Evolutionary conservation across 805 yeast species (phyloP).

Genomic region (Ogataea methylovora): DNA sequence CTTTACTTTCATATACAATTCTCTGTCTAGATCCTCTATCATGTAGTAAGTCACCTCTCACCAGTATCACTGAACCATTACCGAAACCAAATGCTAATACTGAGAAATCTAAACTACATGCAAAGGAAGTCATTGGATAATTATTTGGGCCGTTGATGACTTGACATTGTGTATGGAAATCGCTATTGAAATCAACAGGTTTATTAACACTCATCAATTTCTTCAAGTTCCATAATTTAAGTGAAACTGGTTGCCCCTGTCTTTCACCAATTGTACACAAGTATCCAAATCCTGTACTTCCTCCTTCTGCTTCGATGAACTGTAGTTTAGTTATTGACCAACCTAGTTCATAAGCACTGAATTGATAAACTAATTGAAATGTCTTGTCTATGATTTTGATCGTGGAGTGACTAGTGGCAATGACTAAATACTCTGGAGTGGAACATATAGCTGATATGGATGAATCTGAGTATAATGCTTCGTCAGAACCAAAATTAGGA

Average conservation of each 20-base stretch:
- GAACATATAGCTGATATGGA: constrained; percentile 58
- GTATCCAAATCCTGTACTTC: constrained; percentile 35
- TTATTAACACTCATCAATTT: constrained; percentile 30
- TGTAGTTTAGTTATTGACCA: constrained; percentile 55
- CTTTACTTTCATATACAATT: constrained; percentile 60
- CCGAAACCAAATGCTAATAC: constrained; percentile 73
- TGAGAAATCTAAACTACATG: constrained; percentile 45
- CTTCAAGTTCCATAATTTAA: constrained; percentile 69
- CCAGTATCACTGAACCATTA: constrained; percentile 73
- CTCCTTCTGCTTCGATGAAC: constrained; percentile 28
- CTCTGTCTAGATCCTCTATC: constrained; percentile 91
- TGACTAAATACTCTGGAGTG: constrained; percentile 45
- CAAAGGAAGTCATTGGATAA: constrained; percentile 67
- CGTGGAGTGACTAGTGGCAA: constrained; percentile 46
- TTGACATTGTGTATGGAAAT: constrained; percentile 52
- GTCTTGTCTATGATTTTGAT: constrained; percentile 51
- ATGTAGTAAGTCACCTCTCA: constrained; percentile 80
- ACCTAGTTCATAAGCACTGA: constrained; percentile 57
- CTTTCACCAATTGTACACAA: constrained; percentile 69
- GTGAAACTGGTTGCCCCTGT: constrained; percentile 59
- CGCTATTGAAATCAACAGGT: constrained; percentile 23
- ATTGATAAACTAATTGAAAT: constrained; percentile 39
- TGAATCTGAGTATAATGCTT: constrained; percentile 75
- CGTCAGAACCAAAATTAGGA: constrained; percentile 57
- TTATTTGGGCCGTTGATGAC: constrained; percentile 70